Evolutionary conservation across 306 rosid genomes (phyloP).

Genomic region (Purshia tridentata): DNA sequence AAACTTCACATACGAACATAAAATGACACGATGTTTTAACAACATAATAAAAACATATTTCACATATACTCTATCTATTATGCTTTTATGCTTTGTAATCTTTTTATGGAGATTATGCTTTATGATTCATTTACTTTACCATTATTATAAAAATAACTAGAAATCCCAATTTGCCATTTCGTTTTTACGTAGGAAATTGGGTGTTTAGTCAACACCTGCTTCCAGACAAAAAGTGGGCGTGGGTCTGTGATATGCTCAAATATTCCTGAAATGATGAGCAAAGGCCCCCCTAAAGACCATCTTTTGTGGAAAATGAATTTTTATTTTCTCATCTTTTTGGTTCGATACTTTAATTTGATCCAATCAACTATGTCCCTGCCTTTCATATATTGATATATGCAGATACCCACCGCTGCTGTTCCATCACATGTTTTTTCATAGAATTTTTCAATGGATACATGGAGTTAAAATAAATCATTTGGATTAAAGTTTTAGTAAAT

Average conservation of each 20-base stretch:
- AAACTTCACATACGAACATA: too few relatives aligned
- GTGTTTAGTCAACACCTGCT: slow-evolving; percentile 81
- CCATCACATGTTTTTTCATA: slow-evolving; percentile 10
- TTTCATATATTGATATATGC: neutral
- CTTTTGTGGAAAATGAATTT: slow-evolving; percentile 32
- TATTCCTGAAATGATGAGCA: slow-evolving; percentile 57
- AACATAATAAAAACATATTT: too few relatives aligned
- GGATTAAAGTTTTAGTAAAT: neutral
- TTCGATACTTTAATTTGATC: neutral
- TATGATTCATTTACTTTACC: too few relatives aligned
- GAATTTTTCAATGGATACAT: neutral
- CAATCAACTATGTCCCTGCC: neutral
- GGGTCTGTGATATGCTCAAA: slow-evolving; percentile 52
- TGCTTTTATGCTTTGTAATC: too few relatives aligned
- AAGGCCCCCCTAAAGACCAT: slow-evolving; percentile 46
- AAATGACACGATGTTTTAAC: too few relatives aligned
- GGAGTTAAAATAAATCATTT: neutral
- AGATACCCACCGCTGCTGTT: neutral
- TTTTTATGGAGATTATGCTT: too few relatives aligned
- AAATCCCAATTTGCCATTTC: too few relatives aligned
- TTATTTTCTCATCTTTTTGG: slow-evolving; percentile 11
- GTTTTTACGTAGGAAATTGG: too few relatives aligned
- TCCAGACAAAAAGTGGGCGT: slow-evolving; percentile 55
- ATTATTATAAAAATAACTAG: too few relatives aligned
- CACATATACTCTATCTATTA: too few relatives aligned